Conservation (phyloP, 768 basidiomycete genomes). For the Agaricus blazei region DNA sequence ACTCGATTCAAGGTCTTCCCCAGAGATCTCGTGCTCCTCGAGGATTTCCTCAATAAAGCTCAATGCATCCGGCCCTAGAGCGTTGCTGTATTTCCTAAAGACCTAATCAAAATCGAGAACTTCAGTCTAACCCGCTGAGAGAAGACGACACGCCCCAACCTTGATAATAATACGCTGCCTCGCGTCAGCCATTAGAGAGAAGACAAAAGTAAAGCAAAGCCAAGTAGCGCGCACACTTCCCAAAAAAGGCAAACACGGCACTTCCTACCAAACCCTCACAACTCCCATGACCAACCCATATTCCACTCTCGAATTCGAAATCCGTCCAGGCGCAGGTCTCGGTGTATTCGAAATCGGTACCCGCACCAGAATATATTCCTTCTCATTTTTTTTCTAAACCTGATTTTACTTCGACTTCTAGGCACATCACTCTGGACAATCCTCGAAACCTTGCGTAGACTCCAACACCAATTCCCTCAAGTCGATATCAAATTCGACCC, state of each 20-base stretch:
- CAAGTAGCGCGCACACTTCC: not conserved
- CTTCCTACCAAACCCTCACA: not conserved
- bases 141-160: slow-evolving; percentile 19
- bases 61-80: slow-evolving; percentile 75
- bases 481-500: slow-evolving; percentile 82
- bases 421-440: slow-evolving; percentile 78
- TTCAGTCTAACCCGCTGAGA: not conserved
- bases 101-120: slow-evolving; percentile 38
- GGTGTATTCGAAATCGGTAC: slow-evolving; percentile 76
- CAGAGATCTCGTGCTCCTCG: slow-evolving; percentile 62
- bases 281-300: slow-evolving; percentile 34
- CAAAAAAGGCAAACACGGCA: slow-evolving; percentile 5
- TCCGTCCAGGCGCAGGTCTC: slow-evolving; percentile 70
- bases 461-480: slow-evolving; percentile 70
- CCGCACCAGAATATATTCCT: not conserved
- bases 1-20: slow-evolving; percentile 66
- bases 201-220: not conserved
- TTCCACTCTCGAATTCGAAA: slow-evolving; percentile 67
- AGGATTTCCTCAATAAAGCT: slow-evolving; percentile 69
- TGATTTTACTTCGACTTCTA: slow-evolving; percentile 19
- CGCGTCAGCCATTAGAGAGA: slow-evolving; percentile 34
- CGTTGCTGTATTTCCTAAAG: slow-evolving; percentile 85
- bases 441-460: slow-evolving; percentile 59
- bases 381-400: not conserved
- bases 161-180: slow-evolving; percentile 47